A percentile compares a stretch with the other conserved stretches of the same genome.
These are phyloP conservation scores for Calonectria montana DNA, from an alignment of 2,329 filamentous ascomycete species.

Conservation along the genomic window DNA sequence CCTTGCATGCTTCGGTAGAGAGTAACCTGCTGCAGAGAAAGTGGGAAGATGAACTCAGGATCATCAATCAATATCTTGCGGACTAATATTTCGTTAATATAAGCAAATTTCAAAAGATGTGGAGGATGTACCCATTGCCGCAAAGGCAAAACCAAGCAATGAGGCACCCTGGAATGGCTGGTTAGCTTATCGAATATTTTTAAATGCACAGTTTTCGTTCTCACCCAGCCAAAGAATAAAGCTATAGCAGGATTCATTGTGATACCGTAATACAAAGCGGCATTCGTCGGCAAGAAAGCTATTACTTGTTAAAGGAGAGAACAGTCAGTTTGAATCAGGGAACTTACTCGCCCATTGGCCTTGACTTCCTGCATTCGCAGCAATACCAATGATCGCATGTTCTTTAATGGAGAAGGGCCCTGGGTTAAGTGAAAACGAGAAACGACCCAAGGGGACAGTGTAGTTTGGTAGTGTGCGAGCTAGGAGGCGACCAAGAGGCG, in stretches of 20 bases:
- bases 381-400: conserved; percentile 67
- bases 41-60: conserved; percentile 10
- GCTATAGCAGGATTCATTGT: conserved; percentile 9
- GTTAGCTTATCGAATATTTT: neutral
- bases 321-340: conserved; percentile 50
- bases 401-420: conserved; percentile 69
- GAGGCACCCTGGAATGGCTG: neutral
- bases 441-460: conserved; percentile 59
- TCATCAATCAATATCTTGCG: conserved; percentile 6
- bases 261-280: conserved; percentile 55
- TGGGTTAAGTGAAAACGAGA: conserved; percentile 65
- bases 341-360: conserved; percentile 63
- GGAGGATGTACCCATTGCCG: neutral
- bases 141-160: conserved; percentile 3
- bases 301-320: conserved; percentile 37
- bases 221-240: conserved; percentile 12
- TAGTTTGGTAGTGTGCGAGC: conserved; percentile 62
- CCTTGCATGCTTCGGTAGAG: conserved; percentile 13
- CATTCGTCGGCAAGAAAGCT: conserved; percentile 64
- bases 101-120: no score
- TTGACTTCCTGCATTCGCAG: conserved; percentile 64
- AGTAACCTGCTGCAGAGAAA: conserved; percentile 1
- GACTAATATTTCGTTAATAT: neutral
- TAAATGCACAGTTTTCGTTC: neutral
- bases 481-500: conserved; percentile 65